Base-by-base conservation (phyloP, 106 monocot species). In the Triglochin maritima region DNA sequence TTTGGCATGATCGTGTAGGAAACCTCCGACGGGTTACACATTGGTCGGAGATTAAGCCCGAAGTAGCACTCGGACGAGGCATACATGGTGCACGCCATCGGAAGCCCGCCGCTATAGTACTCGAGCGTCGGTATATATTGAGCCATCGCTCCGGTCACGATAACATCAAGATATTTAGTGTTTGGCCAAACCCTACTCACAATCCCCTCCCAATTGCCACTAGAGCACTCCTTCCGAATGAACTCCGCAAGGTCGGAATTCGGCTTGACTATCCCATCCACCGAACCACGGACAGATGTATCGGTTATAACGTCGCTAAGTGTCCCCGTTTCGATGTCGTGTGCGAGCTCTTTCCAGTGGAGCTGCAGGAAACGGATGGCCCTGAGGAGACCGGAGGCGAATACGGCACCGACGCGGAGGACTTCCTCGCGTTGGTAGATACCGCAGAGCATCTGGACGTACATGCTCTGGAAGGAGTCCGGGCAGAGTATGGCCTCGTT, bases 21-120 rank as follows among this genome's bases (percentile, higher is more conserved):
- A 44, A 90, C 89, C 67, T 90, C 86, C 2, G 73, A 69, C 3
- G 86, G 86, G 10, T 72, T 54, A 73, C 89, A 83, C 83, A 93
- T 89, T 14, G 93, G 93, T 14, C 69, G 68, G 60, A 93, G 81
- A 51, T 93, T 93, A 61, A 93, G 74, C 17, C 93, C 93, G 77
- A 93, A 93, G 75, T 93, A 93, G 77, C 88, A 89, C 59, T 93
- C 93, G 2, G 88, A 89, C 0, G 93, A 93, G 4, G 93, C 93
- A 71, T 93, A 93, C 93, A 89, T 89, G 45, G 93, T 93, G 72
- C 93, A 84, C 4, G 86, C 81, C 93, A 93, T 82, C 44, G 88
- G 93, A 0, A 93, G 71, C 12, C 86, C 83, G 2, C 93, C 88
- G 63, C 93, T 77, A 77, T 86, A 86, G 74, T 77, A 93, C 64